Base-by-base conservation (phyloP, 176 grass and related monocot genomes). In the Dactylis glomerata region DNA sequence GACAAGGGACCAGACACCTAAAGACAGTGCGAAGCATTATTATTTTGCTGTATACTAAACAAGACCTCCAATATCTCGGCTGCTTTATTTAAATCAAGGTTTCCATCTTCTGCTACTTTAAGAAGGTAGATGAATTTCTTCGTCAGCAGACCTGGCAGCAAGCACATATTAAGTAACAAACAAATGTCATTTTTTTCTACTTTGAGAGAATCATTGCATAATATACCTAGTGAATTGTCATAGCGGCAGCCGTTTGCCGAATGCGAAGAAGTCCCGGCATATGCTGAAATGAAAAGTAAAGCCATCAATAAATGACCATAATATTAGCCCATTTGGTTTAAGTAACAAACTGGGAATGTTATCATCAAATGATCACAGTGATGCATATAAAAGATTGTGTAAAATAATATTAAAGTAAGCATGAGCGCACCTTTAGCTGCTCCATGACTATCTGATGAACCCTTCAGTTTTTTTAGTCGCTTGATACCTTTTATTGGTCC, bases 51-150 rank as follows among this genome's bases (percentile, higher is more conserved):
- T 81, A 76, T 81, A 58, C 5, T 70, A 54, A 85, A 82, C 31
- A 59, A 79, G 32, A 98, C 96, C 87, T 95, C 85, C 85, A 98
- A 83, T 31, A 27, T 89, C 82, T 92, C 93, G 31, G 87, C 91
- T 80, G 96, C 96, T 93, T 87, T 98, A 79, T 95, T 98, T 74
- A 98, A 92, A 92, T 98, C 96, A 85, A 98, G 91, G 64, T 85
- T 92, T 63, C 96, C 96, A 86, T 95, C 93, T 90, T 98, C 87
- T 74, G 91, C 91, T 87, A 36, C 72, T 78, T 93, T 63, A 74
- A 98, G 93, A 47, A 98, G 87, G 74, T 66, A 81, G 68, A 95
- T 81, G 76, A 98, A 98, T 85, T 98, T 98, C 89, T 95, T 98
- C 68, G 96, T 98, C 34, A 98, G 81, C 68, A 98, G 90, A 81